Percentiles rank a stretch among this genome's conserved stretches.
Evolutionary conservation across 1,284 basidiomycete species (phyloP).

Genomic region (Salmacisia buchloeana): DNA sequence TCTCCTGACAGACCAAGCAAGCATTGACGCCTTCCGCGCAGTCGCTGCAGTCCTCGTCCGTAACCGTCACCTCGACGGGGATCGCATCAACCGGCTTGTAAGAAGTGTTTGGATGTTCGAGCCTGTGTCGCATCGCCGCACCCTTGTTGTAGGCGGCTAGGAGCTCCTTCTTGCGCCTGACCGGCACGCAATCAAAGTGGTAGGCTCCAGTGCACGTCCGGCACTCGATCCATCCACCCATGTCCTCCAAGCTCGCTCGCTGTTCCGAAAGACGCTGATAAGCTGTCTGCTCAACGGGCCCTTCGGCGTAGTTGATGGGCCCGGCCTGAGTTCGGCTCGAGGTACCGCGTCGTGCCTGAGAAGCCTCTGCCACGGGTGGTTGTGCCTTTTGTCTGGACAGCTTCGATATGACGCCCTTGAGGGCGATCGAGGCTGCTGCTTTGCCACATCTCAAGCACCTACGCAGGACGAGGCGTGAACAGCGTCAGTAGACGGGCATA

Average conservation of each 20-base stretch:
- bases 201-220: slow-evolving; percentile 24
- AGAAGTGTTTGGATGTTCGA: slow-evolving; percentile 14
- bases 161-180: slow-evolving; percentile 18
- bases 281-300: slow-evolving; percentile 13
- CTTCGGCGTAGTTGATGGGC: slow-evolving; percentile 12
- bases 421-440: background rate
- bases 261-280: slow-evolving; percentile 22
- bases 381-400: background rate
- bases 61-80: slow-evolving; percentile 20
- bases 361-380: background rate
- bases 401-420: background rate
- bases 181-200: slow-evolving; percentile 31
- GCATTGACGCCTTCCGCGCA: slow-evolving; percentile 20
- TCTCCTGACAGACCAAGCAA: slow-evolving; percentile 25
- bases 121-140: slow-evolving; percentile 10
- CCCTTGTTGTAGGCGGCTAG: slow-evolving; percentile 22
- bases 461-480: background rate
- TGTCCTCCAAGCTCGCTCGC: slow-evolving; percentile 22
- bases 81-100: slow-evolving; percentile 16
- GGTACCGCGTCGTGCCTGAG: background rate
- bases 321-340: background rate
- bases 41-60: slow-evolving; percentile 21
- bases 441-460: slow-evolving; percentile 3
- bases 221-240: slow-evolving; percentile 35
- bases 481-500: background rate